Percentiles rank a stretch among this genome's conserved stretches.
These are phyloP conservation scores for Ambrosiella beaveri DNA, from an alignment of 2,329 filamentous ascomycete genomes.

Conservation along the genomic window DNA sequence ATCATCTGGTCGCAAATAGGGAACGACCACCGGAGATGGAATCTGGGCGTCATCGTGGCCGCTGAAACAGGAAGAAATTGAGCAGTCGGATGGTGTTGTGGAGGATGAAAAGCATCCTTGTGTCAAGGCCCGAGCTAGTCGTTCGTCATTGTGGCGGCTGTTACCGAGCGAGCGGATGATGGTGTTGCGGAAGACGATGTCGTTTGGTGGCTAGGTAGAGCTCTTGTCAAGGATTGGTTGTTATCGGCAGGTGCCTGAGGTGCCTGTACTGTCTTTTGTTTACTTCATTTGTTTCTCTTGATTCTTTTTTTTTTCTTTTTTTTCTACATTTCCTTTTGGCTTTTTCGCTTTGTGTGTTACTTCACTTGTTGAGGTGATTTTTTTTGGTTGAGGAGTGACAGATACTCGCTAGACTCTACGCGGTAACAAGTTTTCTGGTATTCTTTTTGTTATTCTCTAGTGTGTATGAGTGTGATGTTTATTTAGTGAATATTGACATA, in stretches of 20 bases:
- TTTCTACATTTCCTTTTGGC: not conserved
- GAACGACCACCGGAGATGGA: not conserved
- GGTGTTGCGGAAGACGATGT: not conserved
- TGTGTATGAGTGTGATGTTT: not conserved
- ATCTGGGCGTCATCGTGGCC: not conserved
- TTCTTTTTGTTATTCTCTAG: not conserved
- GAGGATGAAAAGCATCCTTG: not conserved
- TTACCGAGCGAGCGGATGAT: not conserved
- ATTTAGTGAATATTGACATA: too few relatives aligned
- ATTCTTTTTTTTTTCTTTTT: not conserved
- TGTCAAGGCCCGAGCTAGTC: too few relatives aligned
- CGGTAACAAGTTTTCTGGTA: not conserved
- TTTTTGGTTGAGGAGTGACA: not conserved
- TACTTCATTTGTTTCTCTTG: not conserved
- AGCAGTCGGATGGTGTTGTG: not conserved
- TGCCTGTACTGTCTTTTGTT: not conserved
- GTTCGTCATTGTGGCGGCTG: not conserved
- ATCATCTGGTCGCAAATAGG: not conserved
- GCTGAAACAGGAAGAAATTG: not conserved
- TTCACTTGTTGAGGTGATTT: not conserved
- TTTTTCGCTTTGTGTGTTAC: conserved; percentile 15
- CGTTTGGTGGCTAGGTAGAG: not conserved
- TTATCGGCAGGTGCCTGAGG: not conserved
- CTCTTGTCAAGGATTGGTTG: not conserved
- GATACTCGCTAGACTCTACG: not conserved